Evolutionary conservation across 2,329 filamentous ascomycete genomes (phyloP), one percentile per base, ranked within the genome.

Genomic region (Epichloe glyceriae): DNA sequence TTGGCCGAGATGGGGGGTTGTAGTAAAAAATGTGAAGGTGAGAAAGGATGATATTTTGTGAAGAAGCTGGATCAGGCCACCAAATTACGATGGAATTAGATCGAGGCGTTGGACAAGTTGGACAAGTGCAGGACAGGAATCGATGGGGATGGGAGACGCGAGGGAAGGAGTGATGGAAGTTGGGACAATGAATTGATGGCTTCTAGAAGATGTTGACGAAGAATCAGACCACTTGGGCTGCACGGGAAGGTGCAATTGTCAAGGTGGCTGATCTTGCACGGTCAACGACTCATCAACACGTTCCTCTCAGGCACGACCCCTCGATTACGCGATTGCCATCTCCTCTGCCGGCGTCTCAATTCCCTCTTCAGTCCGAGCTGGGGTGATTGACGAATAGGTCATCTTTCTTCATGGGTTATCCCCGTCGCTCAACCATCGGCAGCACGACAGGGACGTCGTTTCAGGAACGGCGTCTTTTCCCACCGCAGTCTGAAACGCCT

Each of bases 201-300:
- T 63, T 63, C 61, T 62, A 63, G 61, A 63, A 63, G 61, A 56
- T 56, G 59, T 64, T 56, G 42, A 57, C 51, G 57, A 60, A 61
- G 57, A 53, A 53, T 58, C 45, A 47, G 39, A 30, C 46, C 19
- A 38, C 46, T 26, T 14, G 35, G 35, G 5, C 37, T 14, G 35
- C 20, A 15, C 49, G 35, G 33, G 43, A 44, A 49, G 22, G 47
- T 33, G 42, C 42, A 50, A 37, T 39, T 45, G 44, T 41, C 11
- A 3, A 14, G 15, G 12, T 14, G 15, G 35, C 35, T 38, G 35
- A 38, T 38, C 41, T n/a, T 42, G 40, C 40, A 19, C 19, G 40
- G 26, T 7, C 35, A 38, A 20, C 26, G 30, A 30, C 30, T 30
- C 30, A 30, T 30, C 30, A 11, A 30, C 30, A 30, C 30, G 30